phyloP scores from a whole-genome alignment of 1,284 basidiomycete genomes.

The Cryptococcus depauperatus region DNA sequence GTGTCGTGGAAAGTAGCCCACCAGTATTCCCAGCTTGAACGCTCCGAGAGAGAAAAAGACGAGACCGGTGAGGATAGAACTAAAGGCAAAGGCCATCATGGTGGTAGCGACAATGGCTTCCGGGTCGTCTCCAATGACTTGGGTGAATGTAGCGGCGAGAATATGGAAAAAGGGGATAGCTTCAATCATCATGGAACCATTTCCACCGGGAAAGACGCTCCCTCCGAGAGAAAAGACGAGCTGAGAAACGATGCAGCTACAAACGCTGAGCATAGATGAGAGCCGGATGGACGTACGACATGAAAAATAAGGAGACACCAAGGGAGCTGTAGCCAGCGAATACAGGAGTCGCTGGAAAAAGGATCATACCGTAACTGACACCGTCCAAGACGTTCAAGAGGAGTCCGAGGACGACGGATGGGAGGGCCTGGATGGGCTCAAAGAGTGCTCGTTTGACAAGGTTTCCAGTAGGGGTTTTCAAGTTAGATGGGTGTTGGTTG shows the following conservation, averaged over 20 bases:
- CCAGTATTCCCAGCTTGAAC: conserved; percentile 71
- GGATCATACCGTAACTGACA: conserved; percentile 57
- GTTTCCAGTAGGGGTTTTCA: conserved; percentile 31
- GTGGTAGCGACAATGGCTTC: conserved; percentile 79
- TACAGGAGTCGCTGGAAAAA: conserved; percentile 78
- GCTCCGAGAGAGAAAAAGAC: conserved; percentile 79
- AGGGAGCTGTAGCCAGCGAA: conserved; percentile 77
- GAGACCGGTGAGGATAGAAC: conserved; percentile 86
- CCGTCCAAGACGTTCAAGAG: conserved; percentile 90
- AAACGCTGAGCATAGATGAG: no score
- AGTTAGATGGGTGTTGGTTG: no score
- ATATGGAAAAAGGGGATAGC: conserved; percentile 97
- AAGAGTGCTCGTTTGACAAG: conserved; percentile 44
- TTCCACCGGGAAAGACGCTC: conserved; percentile 74
- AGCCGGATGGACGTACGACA: conserved; percentile 52
- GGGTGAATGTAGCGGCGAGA: conserved; percentile 67
- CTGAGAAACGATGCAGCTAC: conserved; percentile 66
- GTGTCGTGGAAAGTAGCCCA: conserved; percentile 95
- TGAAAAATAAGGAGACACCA: conserved; percentile 93
- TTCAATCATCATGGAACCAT: conserved; percentile 99
- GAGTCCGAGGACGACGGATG: conserved; percentile 77
- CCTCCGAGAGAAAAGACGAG: conserved; percentile 78
- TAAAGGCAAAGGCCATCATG: conserved; percentile 79
- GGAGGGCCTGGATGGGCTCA: conserved; percentile 52
- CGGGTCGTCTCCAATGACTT: conserved; percentile 62